These are phyloP conservation scores for Oryza meridionalis DNA, from an alignment of 176 grass and related monocot genomes.

Conservation along the genomic window DNA sequence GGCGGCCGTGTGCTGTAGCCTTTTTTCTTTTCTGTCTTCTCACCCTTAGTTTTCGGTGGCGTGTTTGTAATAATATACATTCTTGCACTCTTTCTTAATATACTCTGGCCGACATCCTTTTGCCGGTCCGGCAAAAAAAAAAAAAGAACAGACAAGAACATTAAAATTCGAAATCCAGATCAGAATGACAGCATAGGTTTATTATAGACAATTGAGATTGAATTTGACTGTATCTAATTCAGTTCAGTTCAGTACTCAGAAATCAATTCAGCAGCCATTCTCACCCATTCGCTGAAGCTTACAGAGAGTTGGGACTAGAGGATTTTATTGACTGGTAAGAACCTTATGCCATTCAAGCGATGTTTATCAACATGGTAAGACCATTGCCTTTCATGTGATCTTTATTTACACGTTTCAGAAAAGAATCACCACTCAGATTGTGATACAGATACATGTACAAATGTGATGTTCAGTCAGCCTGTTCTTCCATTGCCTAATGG, in stretches of 20 bases:
- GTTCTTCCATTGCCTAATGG: background rate
- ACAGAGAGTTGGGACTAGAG: background rate
- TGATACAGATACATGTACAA: background rate
- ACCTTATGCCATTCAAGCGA: background rate
- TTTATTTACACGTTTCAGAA: slow-evolving; percentile 41
- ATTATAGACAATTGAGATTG: background rate
- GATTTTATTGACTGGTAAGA: background rate
- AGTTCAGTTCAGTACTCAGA: background rate
- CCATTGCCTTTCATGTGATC: background rate
- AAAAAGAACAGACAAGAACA: background rate
- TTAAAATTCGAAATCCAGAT: background rate
- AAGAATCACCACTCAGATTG: slow-evolving; percentile 25
- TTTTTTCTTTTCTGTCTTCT: too few species aligned
- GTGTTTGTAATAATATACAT: too few species aligned
- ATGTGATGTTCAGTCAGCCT: background rate
- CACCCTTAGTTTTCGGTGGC: too few species aligned
- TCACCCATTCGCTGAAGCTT: background rate
- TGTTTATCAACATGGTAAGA: slow-evolving; percentile 27
- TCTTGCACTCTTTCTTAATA: too few species aligned
- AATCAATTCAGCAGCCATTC: background rate
- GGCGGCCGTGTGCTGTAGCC: too few species aligned
- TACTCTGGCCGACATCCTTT: too few species aligned
- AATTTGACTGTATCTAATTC: background rate
- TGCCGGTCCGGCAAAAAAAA: too few species aligned
- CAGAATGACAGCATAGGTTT: background rate